Evolutionary conservation across 805 yeast genomes (phyloP), one percentile per base, ranked within the genome.

Genomic region (Metschnikowia koreensis): DNA sequence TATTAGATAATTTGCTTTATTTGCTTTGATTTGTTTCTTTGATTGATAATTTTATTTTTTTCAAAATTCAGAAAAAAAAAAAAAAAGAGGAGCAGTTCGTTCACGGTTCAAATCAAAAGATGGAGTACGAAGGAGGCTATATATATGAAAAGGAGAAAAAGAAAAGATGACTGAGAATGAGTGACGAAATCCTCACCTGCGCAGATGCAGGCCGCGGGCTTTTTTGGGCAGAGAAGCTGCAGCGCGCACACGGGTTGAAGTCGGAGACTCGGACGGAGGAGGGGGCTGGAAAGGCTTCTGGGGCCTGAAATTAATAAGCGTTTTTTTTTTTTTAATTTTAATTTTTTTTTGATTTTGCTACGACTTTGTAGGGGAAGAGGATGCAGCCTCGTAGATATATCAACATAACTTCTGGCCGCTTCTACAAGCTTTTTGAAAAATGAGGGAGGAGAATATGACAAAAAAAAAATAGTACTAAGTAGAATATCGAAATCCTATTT

Each of bases 141-240:
- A n/a, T 9, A 16, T 8, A 12, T 26, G 22, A 40, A 16, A 9
- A 26, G n/a, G n/a, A 26, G 28, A 6, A 41, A 28, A 28, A 37
- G 16, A 5, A 34, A 51, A 38, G 47, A 28, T 17, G 31, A 47
- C 12, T 33, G 44, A 38, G 43, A 40, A 33, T 38, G 54, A 29
- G 44, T 46, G 52, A 44, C 47, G 44, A 44, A 22, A 39, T 39
- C 17, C 44, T 27, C 28, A 41, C 44, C 15, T 13, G 44, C 15
- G n/a, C 36, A 31, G 34, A 41, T 41, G 26, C 33, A 12, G 44
- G 36, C 29, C 34, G 17, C 16, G 13, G 29, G 22, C n/a, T n/a
- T 15, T 9, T 26, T 41, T 12, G 44, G 22, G 34, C 36, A 11
- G 34, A 10, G 36, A 29, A 41, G 36, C 39, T 37, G 39, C 15